phyloP scores from a whole-genome alignment of 2,329 filamentous ascomycete genomes.

The Mariannaea sp. region DNA sequence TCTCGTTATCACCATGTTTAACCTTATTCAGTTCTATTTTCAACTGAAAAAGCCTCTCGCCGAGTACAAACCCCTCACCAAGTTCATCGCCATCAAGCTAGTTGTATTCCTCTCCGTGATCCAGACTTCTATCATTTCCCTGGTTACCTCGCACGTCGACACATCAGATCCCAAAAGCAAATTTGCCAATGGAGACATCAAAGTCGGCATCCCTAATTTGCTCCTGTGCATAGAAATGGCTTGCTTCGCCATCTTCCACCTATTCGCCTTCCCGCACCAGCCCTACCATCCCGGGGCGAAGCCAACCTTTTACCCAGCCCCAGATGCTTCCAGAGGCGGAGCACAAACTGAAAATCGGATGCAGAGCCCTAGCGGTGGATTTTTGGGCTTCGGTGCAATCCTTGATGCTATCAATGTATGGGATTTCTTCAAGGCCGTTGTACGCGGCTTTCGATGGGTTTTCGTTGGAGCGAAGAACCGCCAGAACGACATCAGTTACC shows the following conservation, averaged over 20 bases:
- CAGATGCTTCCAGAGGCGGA: slow-evolving; percentile 47
- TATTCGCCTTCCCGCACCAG: slow-evolving; percentile 81
- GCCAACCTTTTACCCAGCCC: slow-evolving; percentile 52
- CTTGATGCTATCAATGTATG: slow-evolving; percentile 76
- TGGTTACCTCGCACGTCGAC: slow-evolving; percentile 62
- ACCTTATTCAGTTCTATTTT: slow-evolving; percentile 83
- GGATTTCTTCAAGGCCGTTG: slow-evolving; percentile 82
- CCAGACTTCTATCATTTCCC: slow-evolving; percentile 64
- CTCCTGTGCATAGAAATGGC: slow-evolving; percentile 86
- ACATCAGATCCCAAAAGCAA: slow-evolving; percentile 63
- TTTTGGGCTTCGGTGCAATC: slow-evolving; percentile 67
- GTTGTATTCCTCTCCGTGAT: slow-evolving; percentile 92
- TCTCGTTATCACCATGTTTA: slow-evolving; percentile 86
- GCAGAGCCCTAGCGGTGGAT: slow-evolving; percentile 64
- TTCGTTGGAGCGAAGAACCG: slow-evolving; percentile 73
- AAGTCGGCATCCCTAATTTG: slow-evolving; percentile 78
- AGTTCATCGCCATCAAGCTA: slow-evolving; percentile 85
- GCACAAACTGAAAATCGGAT: slow-evolving; percentile 50
- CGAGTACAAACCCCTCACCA: slow-evolving; percentile 74
- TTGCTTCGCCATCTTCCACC: slow-evolving; percentile 74
- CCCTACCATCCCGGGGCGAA: slow-evolving; percentile 64
- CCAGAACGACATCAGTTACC: slow-evolving; percentile 57
- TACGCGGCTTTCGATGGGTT: slow-evolving; percentile 80
- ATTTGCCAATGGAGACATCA: slow-evolving; percentile 73
- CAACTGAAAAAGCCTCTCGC: slow-evolving; percentile 72